Base-by-base conservation (phyloP, 352 stramenopile species). In the Globisporangium emineosum region DNA sequence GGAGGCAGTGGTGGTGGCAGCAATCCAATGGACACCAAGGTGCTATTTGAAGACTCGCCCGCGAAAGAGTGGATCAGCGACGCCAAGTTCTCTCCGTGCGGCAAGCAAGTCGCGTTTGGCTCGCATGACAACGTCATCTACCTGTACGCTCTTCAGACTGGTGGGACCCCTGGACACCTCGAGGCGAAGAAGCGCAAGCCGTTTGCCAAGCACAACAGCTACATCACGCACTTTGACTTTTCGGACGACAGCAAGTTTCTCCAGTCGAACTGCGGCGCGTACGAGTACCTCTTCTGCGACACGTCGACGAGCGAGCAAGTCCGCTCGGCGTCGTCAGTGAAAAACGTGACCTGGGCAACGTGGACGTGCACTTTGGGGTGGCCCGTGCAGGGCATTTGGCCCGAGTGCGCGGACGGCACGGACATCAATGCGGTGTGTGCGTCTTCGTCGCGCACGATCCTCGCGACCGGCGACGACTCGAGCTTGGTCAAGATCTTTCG, bases 241-340 rank as follows among this genome's bases (percentile, higher is more conserved):
- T 93, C 82, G 13, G 67, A 71, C 2, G 83, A 96, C 69, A 75
- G 77, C 56, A 77, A 66, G 52, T 86, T 81, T 42, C 29, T 90
- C 13, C 81, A 93, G 73, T 90, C 81, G 35, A 91, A 81, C 55
- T 97, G 83, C 54, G 86, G 85, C n/a, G 91, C 87, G 3, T 94
- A 96, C 67, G 94, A 98, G 69, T 78, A 97, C 13, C 72, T 95
- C 32, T 98, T 96, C 50, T 97, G 90, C 57, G 91, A 98, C 62
- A 66, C 84, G 64, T 43, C 57, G 5, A 83, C 64, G 33, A 93
- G 91, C 47, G 80, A 91, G 61, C 89, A 96, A 59, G 91, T 98
- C 37, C 73, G 81, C 30, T 89, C 90, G 30, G 88, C 91, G 2
- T 79, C 79, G 54, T 68, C 90, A 30, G 21, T 84, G 33, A 69